These are phyloP conservation scores for Monascus purpureus DNA, from an alignment of 495 filamentous ascomycete genomes.

Conservation along the genomic window DNA sequence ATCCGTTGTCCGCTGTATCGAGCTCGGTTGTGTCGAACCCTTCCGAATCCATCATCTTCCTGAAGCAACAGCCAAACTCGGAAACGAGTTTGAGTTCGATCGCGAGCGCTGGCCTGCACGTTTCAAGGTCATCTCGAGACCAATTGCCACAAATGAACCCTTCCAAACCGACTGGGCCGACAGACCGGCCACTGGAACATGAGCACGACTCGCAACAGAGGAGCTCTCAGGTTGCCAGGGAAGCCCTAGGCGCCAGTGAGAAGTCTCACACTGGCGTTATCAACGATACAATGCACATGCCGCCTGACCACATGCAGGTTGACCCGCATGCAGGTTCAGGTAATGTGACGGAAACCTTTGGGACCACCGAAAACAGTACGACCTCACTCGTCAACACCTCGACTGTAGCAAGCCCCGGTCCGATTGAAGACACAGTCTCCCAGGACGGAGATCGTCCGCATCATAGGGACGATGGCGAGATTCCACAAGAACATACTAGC, in stretches of 20 bases:
- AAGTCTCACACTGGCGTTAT: conserved; percentile 18
- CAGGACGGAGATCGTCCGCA: conserved; percentile 28
- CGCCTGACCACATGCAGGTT: conserved; percentile 32
- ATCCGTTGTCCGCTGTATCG: conserved; percentile 17
- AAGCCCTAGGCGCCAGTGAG: conserved; percentile 29
- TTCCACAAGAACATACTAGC: conserved; percentile 31
- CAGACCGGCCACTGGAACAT: conserved; percentile 2
- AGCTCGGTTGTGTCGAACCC: conserved; percentile 17
- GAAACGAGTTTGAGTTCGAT: conserved; percentile 32
- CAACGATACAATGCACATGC: conserved; percentile 17
- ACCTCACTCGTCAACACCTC: conserved; percentile 24
- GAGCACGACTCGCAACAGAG: conserved; percentile 25
- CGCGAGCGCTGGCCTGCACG: conserved; percentile 32
- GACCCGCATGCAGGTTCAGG: conserved; percentile 20
- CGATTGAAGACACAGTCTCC: conserved; percentile 29
- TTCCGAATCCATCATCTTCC: conserved; percentile 17
- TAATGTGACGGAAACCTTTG: conserved; percentile 18
- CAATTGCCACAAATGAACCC: conserved; percentile 21
- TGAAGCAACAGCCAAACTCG: conserved; percentile 27
- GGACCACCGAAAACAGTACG: conserved; percentile 15
- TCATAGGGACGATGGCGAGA: conserved; percentile 21
- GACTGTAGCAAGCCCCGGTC: conserved; percentile 33
- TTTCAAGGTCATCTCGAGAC: conserved; percentile 25
- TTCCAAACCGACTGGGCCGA: conserved; percentile 4
- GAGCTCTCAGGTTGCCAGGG: conserved; percentile 30